Percentiles rank a stretch among this genome's conserved stretches.
phyloP scores from a whole-genome alignment of 2,329 filamentous ascomycete species.

The Fusarium concolor region DNA sequence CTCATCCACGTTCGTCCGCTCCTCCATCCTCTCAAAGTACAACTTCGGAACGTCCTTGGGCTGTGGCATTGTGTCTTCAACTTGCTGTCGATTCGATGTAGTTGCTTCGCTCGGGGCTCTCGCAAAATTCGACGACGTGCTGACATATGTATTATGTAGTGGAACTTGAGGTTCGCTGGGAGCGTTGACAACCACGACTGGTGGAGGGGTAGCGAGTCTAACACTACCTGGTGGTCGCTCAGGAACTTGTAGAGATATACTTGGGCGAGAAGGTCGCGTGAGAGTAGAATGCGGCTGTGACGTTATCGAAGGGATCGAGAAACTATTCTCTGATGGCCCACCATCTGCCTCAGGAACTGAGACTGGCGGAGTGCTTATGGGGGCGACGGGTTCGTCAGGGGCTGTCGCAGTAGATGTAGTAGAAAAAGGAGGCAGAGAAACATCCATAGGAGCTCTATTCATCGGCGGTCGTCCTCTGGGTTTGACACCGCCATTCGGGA shows the following conservation, averaged over 20 bases:
- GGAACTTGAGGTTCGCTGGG: background rate
- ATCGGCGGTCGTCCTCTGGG: conserved; percentile 83
- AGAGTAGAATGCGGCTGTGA: conserved; percentile 26
- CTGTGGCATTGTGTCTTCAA: conserved; percentile 1
- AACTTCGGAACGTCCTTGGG: conserved; percentile 44
- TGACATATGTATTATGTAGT: conserved; percentile 4
- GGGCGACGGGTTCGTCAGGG: conserved; percentile 19
- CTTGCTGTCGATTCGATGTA: conserved; percentile 14
- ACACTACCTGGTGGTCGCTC: conserved; percentile 70
- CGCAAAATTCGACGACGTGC: conserved; percentile 30
- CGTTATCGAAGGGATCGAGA: conserved; percentile 20
- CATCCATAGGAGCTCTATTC: conserved; percentile 69
- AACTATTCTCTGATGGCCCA: conserved; percentile 7
- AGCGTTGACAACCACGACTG: conserved; percentile 44
- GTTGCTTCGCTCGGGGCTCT: conserved; percentile 37
- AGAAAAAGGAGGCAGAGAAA: conserved; percentile 46
- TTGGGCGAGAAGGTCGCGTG: conserved; percentile 50
- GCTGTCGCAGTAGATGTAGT: conserved; percentile 15
- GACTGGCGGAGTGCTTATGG: conserved; percentile 12
- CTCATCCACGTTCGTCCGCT: conserved; percentile 68
- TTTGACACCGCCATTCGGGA: conserved; percentile 73
- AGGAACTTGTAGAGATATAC: conserved; percentile 56
- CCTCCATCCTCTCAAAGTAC: conserved; percentile 53
- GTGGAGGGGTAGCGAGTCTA: conserved; percentile 70
- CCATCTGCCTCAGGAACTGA: conserved; percentile 4